A percentile compares a stretch with the other conserved stretches of the same genome.
These are phyloP conservation scores for Hydnum rufescens DNA, from an alignment of 768 basidiomycete species.

Conservation along the genomic window DNA sequence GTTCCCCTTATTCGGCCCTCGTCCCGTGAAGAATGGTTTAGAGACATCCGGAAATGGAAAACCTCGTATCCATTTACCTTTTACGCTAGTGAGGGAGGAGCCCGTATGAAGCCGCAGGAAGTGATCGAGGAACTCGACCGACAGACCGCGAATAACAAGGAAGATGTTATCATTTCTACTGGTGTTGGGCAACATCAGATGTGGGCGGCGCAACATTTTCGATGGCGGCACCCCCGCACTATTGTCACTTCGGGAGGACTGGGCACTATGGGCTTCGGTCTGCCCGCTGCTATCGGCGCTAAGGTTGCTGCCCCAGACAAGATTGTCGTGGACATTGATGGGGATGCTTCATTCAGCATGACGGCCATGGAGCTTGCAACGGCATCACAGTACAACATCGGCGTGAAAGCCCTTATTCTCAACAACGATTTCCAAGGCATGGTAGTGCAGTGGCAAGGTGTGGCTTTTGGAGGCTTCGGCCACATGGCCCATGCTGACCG, in stretches of 20 bases:
- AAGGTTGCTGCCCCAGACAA: conserved; percentile 92
- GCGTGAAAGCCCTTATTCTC: conserved; percentile 81
- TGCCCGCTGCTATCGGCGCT: conserved; percentile 86
- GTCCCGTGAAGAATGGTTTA: conserved; percentile 64
- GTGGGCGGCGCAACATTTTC: conserved; percentile 93
- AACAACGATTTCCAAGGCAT: conserved; percentile 99
- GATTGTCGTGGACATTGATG: conserved; percentile 88
- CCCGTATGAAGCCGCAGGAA: conserved; percentile 86
- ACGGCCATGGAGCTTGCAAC: conserved; percentile 98
- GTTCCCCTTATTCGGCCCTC: conserved; percentile 53
- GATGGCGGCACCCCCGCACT: conserved; percentile 73
- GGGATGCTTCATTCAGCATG: conserved; percentile 98
- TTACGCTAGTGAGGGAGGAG: conserved; percentile 37
- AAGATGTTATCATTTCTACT: conserved; percentile 72
- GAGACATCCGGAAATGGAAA: conserved; percentile 72
- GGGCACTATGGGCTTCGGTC: conserved; percentile 98
- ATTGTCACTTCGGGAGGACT: conserved; percentile 91
- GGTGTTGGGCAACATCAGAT: conserved; percentile 99
- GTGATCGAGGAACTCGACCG: conserved; percentile 81
- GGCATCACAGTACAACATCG: conserved; percentile 76
- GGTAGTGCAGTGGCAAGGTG: conserved; percentile 98
- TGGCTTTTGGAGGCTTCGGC: not conserved
- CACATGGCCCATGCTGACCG: not conserved
- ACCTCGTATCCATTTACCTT: conserved; percentile 77
- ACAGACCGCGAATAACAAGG: conserved; percentile 62